phyloP scores from a whole-genome alignment of 257 asterid species.

The Phtheirospermum japonicum region DNA sequence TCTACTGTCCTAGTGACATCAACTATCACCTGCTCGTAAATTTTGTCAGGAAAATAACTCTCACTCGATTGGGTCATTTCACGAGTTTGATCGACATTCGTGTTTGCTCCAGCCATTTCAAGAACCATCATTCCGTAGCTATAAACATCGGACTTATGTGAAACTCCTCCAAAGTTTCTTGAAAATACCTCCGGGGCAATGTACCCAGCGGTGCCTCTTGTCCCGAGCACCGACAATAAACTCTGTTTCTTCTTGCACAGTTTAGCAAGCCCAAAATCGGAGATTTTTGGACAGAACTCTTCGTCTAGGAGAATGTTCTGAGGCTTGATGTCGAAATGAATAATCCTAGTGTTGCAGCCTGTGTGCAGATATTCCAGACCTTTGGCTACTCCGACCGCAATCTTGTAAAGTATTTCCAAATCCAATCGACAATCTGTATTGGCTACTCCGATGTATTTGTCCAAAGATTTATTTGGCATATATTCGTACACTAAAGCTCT shows the following conservation, averaged over 20 bases:
- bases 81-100: not conserved
- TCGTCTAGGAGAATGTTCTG: too few species aligned
- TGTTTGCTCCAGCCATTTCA: slow-evolving; percentile 40
- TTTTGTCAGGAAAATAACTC: slow-evolving; percentile 40
- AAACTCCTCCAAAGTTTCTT: slow-evolving; percentile 32
- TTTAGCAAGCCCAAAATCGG: too few species aligned
- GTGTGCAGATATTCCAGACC: slow-evolving; percentile 60
- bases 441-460: slow-evolving; percentile 36
- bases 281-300: too few species aligned
- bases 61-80: slow-evolving; percentile 23
- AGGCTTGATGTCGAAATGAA: slow-evolving; percentile 59
- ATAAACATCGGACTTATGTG: slow-evolving; percentile 49
- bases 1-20: not conserved
- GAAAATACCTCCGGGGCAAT: slow-evolving; percentile 42
- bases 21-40: slow-evolving; percentile 30
- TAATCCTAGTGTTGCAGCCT: slow-evolving; percentile 45
- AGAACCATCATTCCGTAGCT: slow-evolving; percentile 51
- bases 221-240: too few species aligned
- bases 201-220: too few species aligned
- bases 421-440: slow-evolving; percentile 11
- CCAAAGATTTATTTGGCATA: slow-evolving; percentile 45
- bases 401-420: not conserved
- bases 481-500: slow-evolving; percentile 54
- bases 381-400: slow-evolving; percentile 57
- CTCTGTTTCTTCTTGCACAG: too few species aligned